A percentile compares a stretch with the other conserved stretches of the same genome.
phyloP scores from a whole-genome alignment of 106 monocot genomes.

The Platanthera zijinensis region DNA sequence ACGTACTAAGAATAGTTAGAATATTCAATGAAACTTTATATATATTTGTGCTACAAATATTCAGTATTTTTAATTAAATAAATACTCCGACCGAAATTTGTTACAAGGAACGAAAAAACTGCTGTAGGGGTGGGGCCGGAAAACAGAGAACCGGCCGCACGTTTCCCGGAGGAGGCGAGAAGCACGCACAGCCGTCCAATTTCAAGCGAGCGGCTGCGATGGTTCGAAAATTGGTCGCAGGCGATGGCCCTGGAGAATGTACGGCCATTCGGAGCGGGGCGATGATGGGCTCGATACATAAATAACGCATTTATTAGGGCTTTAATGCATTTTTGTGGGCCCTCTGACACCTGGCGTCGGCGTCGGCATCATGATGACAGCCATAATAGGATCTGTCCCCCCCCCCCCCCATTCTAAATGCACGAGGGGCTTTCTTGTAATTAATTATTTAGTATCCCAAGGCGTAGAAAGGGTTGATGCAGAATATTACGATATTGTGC shows the following conservation, averaged over 20 bases:
- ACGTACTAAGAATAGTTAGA: too few relatives aligned
- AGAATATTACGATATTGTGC: background rate
- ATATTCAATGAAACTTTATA: too few relatives aligned
- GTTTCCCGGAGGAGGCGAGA: background rate
- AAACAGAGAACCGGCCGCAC: background rate
- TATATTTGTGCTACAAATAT: too few relatives aligned
- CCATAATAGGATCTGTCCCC: background rate
- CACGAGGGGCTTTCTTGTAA: background rate
- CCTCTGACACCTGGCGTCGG: background rate
- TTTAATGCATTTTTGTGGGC: background rate
- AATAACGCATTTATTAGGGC: background rate
- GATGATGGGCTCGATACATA: background rate
- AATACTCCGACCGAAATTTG: too few relatives aligned
- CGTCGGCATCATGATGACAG: slow-evolving; percentile 1
- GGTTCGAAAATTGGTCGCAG: background rate
- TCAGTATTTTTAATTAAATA: too few relatives aligned
- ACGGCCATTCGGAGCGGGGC: background rate
- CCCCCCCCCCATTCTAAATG: background rate
- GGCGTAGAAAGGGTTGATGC: background rate
- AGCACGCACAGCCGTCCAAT: background rate
- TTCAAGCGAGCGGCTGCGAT: background rate
- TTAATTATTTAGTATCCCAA: background rate
- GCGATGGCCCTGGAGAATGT: background rate
- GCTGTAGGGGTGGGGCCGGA: background rate
- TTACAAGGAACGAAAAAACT: too few relatives aligned